phyloP scores from a whole-genome alignment of 805 yeast species.

The Metschnikowia reukaufii region DNA sequence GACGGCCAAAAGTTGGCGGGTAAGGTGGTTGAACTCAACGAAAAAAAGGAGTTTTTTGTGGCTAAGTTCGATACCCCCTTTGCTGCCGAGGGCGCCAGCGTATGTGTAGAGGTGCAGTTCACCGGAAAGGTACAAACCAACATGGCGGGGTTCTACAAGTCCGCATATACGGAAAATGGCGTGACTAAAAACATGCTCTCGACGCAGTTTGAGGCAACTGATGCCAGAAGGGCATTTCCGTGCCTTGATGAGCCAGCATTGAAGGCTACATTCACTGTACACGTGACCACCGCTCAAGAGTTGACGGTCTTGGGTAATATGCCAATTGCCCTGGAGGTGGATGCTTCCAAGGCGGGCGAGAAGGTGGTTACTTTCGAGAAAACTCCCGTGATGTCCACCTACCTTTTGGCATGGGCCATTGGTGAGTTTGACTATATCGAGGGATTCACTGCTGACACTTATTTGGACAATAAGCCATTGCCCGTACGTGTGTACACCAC shows the following conservation, averaged over 20 bases:
- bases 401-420: conserved; percentile 57
- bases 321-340: conserved; percentile 32
- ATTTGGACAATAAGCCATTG: conserved; percentile 39
- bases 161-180: conserved; percentile 43
- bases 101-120: conserved; percentile 35
- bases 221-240: conserved; percentile 59
- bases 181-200: conserved; percentile 41
- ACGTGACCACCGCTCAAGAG: conserved; percentile 29
- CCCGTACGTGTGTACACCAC: conserved; percentile 56
- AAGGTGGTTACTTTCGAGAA: conserved; percentile 39
- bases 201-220: conserved; percentile 61
- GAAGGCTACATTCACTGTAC: conserved; percentile 56
- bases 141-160: conserved; percentile 58
- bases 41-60: conserved; percentile 62
- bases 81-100: conserved; percentile 26
- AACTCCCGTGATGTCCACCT: conserved; percentile 58
- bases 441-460: conserved; percentile 38
- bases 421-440: conserved; percentile 59
- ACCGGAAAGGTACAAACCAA: conserved; percentile 50
- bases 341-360: conserved; percentile 3
- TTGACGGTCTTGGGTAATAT: conserved; percentile 49
- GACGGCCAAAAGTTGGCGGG: conserved; percentile 29
- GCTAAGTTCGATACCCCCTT: conserved; percentile 50
- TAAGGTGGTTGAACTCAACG: conserved; percentile 33
- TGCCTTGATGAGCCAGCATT: conserved; percentile 57